Evolutionary conservation across 202 grass and related monocot genomes (phyloP), one percentile per base, ranked within the genome.

Genomic region (Digitaria exilis): DNA sequence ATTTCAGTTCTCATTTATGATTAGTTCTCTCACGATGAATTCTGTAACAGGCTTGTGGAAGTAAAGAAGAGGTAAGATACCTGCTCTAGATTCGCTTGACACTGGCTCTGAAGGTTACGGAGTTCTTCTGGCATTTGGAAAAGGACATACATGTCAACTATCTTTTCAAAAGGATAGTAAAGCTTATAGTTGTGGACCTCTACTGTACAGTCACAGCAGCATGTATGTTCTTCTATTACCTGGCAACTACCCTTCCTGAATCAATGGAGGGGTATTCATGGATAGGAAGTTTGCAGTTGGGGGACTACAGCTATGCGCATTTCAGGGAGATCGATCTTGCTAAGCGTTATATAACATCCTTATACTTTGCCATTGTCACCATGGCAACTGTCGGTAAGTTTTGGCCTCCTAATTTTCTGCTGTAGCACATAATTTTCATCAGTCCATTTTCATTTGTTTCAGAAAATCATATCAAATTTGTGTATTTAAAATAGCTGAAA

Each of bases 71-170:
- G 92, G 80, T 98, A 77, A 90, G 96, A 62, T 96, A 89, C 80
- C 91, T 98, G 52, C 72, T 98, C 24, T 98, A 91, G 96, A 85
- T 98, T 68, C 91, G 96, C 5, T 83, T 99, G 75, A 94, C 82
- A 63, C 89, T 93, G 43, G 84, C 79, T 71, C 32, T 85, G 16
- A 99, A 90, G 87, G 84, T 99, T 13, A 59, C 75, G 17, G 87
- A 85, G 0, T 99, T 99, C 83, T 99, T 92, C 39, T 80, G 76
- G 42, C 82, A 50, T 41, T 60, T 99, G 56, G 96, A 99, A 42
- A 99, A 96, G 81, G 96, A 99, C 65, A 99, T 99, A 78, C 96
- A 93, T n/a, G 86, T 99, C 52, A 99, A 94, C 69, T 99, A 99
- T 58, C 85, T 99, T 44, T 99, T 99, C 69, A 96, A 93, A 4